Base-by-base conservation (phyloP, 495 filamentous ascomycete genomes). In the Aspergillus bertholletiae region DNA sequence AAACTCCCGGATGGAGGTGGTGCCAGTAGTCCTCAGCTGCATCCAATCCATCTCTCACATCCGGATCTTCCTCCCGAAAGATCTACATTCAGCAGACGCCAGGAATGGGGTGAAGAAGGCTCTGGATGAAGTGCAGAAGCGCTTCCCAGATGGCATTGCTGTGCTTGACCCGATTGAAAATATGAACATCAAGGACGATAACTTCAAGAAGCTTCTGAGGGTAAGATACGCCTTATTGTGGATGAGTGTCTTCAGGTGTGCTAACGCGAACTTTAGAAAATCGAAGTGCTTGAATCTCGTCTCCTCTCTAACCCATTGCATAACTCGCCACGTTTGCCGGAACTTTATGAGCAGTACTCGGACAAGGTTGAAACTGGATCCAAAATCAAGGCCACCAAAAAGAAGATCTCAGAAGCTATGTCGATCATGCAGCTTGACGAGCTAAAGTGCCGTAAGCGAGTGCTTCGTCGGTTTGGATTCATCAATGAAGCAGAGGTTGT, bases 401-500 rank as follows among this genome's bases (percentile, higher is more conserved):
- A 91, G 75, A 82, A 88, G 60, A 96, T 97, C 59, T 75, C 77
- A 0, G 84, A 88, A 35, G 91, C 90, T 17, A 84, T 91, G 63
- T 87, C 87, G 40, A 85, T 96, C 48, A 84, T 93, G 65, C 92
- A 97, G 68, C 77, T 97, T 13, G 95, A 97, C 64, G 95, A 98
- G 72, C 80, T 98, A 41, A 97, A 97, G 74, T 89, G 85, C 61
- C 85, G 94, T 53, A 97, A 96, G 74, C 87, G 94, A 58, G 94
- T 98, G n/a, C 82, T 98, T 1, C 89, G 94, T 43, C 86, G 95
- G n/a, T 83, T 97, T 18, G 90, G 87, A 11, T 97, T 97, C 71
- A 94, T 97, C 72, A 89, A 96, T 71, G 94, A 97, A 30, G 79
- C 82, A 20, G 94, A 97, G 64, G 90, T 97, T 7, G 91, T 98